Evolutionary conservation across 805 yeast genomes (phyloP).

Genomic region (Spathaspora boniae): DNA sequence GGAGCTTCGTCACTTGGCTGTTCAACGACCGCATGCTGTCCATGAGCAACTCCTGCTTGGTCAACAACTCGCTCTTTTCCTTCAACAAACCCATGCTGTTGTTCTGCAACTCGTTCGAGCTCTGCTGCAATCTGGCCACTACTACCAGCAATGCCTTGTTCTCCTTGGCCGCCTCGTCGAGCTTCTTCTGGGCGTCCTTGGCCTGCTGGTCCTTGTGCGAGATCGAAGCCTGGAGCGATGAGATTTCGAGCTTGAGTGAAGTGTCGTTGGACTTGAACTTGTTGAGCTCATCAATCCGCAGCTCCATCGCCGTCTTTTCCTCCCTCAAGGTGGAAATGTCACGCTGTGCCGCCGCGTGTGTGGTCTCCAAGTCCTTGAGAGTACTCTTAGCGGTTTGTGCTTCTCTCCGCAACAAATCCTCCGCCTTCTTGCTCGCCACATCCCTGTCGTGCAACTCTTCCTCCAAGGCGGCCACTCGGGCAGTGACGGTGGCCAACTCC

Average conservation of each 20-base stretch:
- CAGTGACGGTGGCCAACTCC: conserved; percentile 3
- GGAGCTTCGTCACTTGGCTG: conserved; percentile 37
- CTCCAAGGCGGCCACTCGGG: conserved; percentile 9
- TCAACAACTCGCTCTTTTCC: conserved; percentile 38
- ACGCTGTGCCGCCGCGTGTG: conserved; percentile 15
- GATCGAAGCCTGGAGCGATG: conserved; percentile 42
- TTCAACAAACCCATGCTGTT: conserved; percentile 32
- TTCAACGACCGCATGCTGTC: conserved; percentile 28
- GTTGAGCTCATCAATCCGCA: conserved; percentile 25
- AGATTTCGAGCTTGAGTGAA: conserved; percentile 46
- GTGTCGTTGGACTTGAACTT: conserved; percentile 37
- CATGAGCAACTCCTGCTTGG: conserved; percentile 38
- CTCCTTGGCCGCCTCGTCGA: conserved; percentile 36
- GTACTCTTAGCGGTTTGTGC: conserved; percentile 7
- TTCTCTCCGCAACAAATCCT: conserved; percentile 3
- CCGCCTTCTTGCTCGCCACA: conserved; percentile 1
- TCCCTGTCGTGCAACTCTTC: conserved; percentile 7
- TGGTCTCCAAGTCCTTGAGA: conserved; percentile 14
- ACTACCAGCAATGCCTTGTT: conserved; percentile 36
- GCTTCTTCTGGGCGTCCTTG: conserved; percentile 31
- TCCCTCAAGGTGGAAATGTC: conserved; percentile 23
- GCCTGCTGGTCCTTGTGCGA: conserved; percentile 43
- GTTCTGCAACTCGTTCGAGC: conserved; percentile 36
- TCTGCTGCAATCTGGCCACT: conserved; percentile 35
- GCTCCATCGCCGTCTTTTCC: conserved; percentile 40